A percentile compares a stretch with the other conserved stretches of the same genome.
phyloP scores from a whole-genome alignment of 176 grass and related monocot genomes.

The Aegilops bicornis region DNA sequence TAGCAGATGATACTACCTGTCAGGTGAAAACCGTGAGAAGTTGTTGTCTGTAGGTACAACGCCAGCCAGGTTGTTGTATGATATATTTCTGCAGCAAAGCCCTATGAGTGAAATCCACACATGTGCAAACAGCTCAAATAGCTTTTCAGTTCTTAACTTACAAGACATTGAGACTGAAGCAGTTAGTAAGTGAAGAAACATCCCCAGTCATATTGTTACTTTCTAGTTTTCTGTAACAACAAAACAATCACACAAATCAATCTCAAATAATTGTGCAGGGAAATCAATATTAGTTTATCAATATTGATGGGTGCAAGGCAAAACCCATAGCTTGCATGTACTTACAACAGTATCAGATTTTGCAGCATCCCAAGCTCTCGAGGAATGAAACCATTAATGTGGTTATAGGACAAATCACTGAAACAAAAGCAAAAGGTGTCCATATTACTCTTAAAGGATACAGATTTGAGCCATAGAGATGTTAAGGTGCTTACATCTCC shows the following conservation, averaged over 20 bases:
- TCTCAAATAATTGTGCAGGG: neutral
- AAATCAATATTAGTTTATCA: neutral
- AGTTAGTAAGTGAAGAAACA: slow-evolving; percentile 73
- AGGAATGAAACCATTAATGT: slow-evolving; percentile 62
- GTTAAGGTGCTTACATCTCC: slow-evolving; percentile 73
- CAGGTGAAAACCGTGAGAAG: slow-evolving; percentile 86
- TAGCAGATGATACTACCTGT: slow-evolving; percentile 49
- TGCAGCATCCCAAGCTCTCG: slow-evolving; percentile 80
- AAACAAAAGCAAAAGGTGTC: slow-evolving; percentile 22
- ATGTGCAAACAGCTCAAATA: slow-evolving; percentile 18
- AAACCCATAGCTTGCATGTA: slow-evolving; percentile 7
- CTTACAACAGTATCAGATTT: slow-evolving; percentile 83
- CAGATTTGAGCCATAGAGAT: neutral
- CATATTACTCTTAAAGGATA: slow-evolving; percentile 12
- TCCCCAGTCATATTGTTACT: slow-evolving; percentile 88
- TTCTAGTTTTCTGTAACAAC: slow-evolving; percentile 67
- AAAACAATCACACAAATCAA: slow-evolving; percentile 29
- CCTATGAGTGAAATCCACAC: slow-evolving; percentile 16
- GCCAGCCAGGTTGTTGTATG: slow-evolving; percentile 82
- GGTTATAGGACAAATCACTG: slow-evolving; percentile 78
- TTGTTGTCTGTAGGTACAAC: slow-evolving; percentile 77
- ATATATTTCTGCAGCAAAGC: slow-evolving; percentile 69
- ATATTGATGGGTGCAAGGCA: neutral
- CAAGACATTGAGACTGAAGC: slow-evolving; percentile 76
- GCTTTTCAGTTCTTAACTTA: slow-evolving; percentile 42